A percentile compares a stretch with the other conserved stretches of the same genome.
Evolutionary conservation across 2,329 filamentous ascomycete genomes (phyloP).

Genomic region (Venturiaceae sp.): DNA sequence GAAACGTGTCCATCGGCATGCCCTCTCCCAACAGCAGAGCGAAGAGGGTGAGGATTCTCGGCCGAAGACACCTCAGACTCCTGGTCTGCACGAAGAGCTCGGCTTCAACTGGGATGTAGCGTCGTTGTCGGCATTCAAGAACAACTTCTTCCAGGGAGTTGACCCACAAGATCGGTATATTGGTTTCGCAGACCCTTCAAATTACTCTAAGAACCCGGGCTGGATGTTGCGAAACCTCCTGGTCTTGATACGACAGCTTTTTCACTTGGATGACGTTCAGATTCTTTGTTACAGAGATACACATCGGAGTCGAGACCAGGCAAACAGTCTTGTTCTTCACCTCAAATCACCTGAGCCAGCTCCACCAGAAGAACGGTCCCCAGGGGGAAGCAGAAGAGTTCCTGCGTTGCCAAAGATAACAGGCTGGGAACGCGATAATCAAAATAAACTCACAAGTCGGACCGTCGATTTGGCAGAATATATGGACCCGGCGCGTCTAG

Average conservation of each 20-base stretch:
- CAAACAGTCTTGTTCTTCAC: conserved; percentile 69
- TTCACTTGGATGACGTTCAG: conserved; percentile 65
- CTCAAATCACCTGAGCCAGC: conserved; percentile 38
- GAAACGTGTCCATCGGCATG: conserved; percentile 48
- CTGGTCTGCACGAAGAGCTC: conserved; percentile 39
- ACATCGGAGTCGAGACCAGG: conserved; percentile 65
- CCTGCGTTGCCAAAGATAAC: conserved; percentile 75
- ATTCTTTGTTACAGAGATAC: conserved; percentile 87
- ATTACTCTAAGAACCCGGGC: conserved; percentile 75
- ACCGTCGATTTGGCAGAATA: conserved; percentile 81
- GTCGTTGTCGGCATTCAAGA: conserved; percentile 68
- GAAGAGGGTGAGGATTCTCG: conserved; percentile 21
- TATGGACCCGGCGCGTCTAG: conserved; percentile 80
- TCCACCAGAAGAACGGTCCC: conserved; percentile 10
- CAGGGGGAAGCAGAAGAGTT: conserved; percentile 15
- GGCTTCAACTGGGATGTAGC: conserved; percentile 70
- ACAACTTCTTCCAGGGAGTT: conserved; percentile 72
- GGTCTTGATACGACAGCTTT: conserved; percentile 73
- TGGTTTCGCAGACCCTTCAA: conserved; percentile 86
- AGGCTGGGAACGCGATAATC: conserved; percentile 82
- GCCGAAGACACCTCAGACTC: conserved; percentile 41
- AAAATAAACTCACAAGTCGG: conserved; percentile 67
- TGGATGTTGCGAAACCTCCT: conserved; percentile 91
- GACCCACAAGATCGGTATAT: conserved; percentile 69
- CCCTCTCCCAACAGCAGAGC: conserved; percentile 1